Conservation (phyloP, 2,329 filamentous ascomycete genomes). For the Cladophialophora chaetospira region DNA sequence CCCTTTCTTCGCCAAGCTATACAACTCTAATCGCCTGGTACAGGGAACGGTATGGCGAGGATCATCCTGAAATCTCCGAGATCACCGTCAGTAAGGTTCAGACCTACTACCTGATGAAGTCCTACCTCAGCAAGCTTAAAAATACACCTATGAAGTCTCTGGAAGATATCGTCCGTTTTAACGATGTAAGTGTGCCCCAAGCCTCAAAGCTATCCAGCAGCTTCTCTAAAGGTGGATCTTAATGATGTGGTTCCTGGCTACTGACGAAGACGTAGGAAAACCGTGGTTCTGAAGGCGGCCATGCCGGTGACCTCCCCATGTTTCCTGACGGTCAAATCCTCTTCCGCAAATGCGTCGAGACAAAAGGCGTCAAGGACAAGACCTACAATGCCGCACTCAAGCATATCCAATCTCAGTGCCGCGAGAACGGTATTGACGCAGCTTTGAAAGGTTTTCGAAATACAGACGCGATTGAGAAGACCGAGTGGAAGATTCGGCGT, state of each 20-base stretch:
- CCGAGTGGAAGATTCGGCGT: too few species aligned
- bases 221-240: too few species aligned
- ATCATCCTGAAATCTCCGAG: conserved; percentile 26
- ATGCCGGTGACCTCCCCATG: conserved; percentile 32
- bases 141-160: conserved; percentile 30
- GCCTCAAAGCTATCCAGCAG: too few species aligned
- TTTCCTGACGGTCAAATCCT: conserved; percentile 36
- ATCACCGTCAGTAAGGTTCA: conserved; percentile 30
- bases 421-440: conserved; percentile 37
- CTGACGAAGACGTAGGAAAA: too few species aligned
- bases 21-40: not conserved
- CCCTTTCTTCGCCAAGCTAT: too few species aligned
- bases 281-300: conserved; percentile 31
- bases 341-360: conserved; percentile 21
- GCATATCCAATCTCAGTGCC: conserved; percentile 35
- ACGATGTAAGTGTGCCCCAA: too few species aligned
- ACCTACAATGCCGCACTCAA: conserved; percentile 35
- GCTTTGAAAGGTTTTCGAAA: conserved; percentile 25
- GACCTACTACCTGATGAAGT: conserved; percentile 31
- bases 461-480: too few species aligned
- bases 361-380: conserved; percentile 31
- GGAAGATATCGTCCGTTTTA: conserved; percentile 30
- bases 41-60: conserved; percentile 28
- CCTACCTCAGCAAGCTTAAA: conserved; percentile 26
- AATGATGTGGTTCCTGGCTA: too few species aligned